Evolutionary conservation across 768 basidiomycete species (phyloP), one percentile per base, ranked within the genome.

Genomic region (Collybia mongolica): DNA sequence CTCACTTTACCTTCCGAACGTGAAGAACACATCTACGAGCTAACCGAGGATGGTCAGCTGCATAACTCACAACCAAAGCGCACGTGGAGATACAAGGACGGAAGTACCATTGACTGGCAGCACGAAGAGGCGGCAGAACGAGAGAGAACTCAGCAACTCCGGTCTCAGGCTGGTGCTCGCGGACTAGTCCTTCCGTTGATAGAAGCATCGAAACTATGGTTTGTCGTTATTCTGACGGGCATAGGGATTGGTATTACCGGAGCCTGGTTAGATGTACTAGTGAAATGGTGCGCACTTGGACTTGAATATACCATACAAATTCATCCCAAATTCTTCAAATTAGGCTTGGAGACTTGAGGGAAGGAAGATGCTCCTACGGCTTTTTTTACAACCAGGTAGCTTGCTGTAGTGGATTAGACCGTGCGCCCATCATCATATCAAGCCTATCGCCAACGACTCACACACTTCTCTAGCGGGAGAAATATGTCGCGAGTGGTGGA

Each of bases 321-420:
- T 46, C 8, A 41, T 48, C 43, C 12, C 48, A 39, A 26, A 38
- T 7, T 35, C 12, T 39, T 49, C 37, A 40, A 24, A 32, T 52
- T 32, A 44, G 86, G 87, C 65, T 89, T 48, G 80, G 79, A 20
- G 86, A 88, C 58, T 63, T 89, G 35, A 77, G 84, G 2, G 83
- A 85, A 63, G 87, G 87, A 6, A 75, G 79, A 24, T 89, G 87
- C 60, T 65, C 77, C 8, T 81, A 82, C 56, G 84, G 83, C 2
- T 81, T 88, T 67, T 82, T 86, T 64, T 87, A 86, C 64, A 88
- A 85, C 56, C 81, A 83, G 62, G 80, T 83, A 20, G 72, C 83
- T 18, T 89, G 87, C 57, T 89, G 86, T 66, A 81, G 77, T 54
- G 85, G 84, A 28, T 63, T 87, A 28, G 82, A 84, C 61, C 71